Percentiles rank a stretch among this genome's conserved stretches.
Conservation (phyloP, 1,139 yeast species). For the Saccharomyces uvarum region DNA sequence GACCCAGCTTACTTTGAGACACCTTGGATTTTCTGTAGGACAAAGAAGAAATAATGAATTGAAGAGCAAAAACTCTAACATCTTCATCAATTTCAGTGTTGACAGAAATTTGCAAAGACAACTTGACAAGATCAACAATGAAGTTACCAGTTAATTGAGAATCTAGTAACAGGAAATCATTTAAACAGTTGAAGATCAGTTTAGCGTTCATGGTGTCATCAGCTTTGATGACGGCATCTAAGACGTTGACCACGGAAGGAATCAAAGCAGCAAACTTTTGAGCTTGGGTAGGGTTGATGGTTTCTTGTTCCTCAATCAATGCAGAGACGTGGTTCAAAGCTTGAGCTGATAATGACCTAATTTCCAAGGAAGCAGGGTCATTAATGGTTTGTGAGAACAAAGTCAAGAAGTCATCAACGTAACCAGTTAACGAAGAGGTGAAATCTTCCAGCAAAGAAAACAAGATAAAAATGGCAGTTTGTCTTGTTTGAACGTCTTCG, state of each 20-base stretch:
- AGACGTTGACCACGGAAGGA: conserved; percentile 76
- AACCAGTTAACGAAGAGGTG: conserved; percentile 53
- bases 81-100: conserved; percentile 70
- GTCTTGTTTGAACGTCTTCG: conserved; percentile 56
- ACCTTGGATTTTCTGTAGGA: conserved; percentile 65
- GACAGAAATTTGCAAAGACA: conserved; percentile 69
- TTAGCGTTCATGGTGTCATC: conserved; percentile 68
- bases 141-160: conserved; percentile 72
- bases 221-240: conserved; percentile 62
- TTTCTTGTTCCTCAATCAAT: conserved; percentile 51
- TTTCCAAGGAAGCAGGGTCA: conserved; percentile 60
- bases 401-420: conserved; percentile 59
- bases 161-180: conserved; percentile 69
- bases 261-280: conserved; percentile 57
- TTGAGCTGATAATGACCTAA: conserved; percentile 75
- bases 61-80: conserved; percentile 74
- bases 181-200: conserved; percentile 78
- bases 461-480: conserved; percentile 75
- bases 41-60: conserved; percentile 73
- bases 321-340: conserved; percentile 75
- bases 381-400: conserved; percentile 61
- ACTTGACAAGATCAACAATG: conserved; percentile 58
- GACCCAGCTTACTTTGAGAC: conserved; percentile 63
- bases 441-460: conserved; percentile 73
- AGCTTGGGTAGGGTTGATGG: conserved; percentile 43